Conservation (phyloP, 108 stramenopile genomes). For the Pseudonitzschia pungens region DNA sequence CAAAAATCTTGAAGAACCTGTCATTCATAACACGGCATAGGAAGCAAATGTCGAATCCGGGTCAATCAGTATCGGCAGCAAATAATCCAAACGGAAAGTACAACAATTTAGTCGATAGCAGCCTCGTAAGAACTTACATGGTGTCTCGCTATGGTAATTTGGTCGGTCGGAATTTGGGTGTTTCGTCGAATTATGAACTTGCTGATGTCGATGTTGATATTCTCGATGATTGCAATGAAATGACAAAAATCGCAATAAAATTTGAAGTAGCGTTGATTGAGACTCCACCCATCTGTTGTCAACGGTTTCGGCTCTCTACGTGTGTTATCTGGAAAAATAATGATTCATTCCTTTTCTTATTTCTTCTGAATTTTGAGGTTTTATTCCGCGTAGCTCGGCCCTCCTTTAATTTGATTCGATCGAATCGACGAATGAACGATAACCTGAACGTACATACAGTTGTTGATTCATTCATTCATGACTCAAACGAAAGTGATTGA, state of each 20-base stretch:
- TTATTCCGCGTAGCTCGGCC: neutral
- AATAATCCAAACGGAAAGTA: neutral
- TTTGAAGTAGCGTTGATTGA: no score
- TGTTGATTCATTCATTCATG: no score
- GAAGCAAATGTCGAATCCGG: neutral
- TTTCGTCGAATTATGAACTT: neutral
- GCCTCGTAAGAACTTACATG: conserved; percentile 5
- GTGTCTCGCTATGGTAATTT: neutral
- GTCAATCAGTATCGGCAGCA: neutral
- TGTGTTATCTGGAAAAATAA: no score
- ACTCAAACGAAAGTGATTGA: no score
- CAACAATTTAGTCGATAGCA: neutral
- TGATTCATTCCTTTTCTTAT: conserved; percentile 1
- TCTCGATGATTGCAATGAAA: neutral
- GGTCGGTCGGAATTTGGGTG: neutral
- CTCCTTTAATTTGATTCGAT: neutral
- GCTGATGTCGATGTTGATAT: neutral
- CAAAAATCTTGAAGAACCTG: conserved; percentile 16
- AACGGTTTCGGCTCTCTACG: neutral
- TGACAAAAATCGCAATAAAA: neutral
- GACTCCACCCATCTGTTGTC: conserved; percentile 2
- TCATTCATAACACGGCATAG: neutral
- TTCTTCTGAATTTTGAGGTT: neutral
- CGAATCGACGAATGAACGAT: neutral
- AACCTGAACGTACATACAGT: no score